These are phyloP conservation scores for Cryptosporidium felis DNA, from an alignment of 169 alveolate genomes.

Conservation along the genomic window DNA sequence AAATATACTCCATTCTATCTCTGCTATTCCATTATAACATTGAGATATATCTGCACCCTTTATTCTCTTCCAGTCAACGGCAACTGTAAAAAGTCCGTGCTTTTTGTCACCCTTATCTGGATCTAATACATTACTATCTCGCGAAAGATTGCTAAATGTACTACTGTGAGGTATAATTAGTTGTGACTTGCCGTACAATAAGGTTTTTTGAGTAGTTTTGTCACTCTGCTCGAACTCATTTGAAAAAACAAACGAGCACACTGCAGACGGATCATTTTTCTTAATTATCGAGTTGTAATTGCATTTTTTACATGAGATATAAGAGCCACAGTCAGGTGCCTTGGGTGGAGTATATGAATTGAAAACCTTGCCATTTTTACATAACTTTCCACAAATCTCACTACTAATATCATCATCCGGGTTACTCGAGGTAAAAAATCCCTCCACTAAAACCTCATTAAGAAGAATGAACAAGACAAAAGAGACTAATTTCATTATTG, in stretches of 20 bases:
- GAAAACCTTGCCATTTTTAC: slow-evolving; percentile 29
- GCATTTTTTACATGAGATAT: slow-evolving; percentile 43
- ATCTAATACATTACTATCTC: slow-evolving; percentile 9
- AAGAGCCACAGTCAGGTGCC: slow-evolving; percentile 60
- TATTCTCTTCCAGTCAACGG: slow-evolving; percentile 30
- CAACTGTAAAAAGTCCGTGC: slow-evolving; percentile 47
- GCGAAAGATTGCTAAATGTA: slow-evolving; percentile 17
- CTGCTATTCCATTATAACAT: slow-evolving; percentile 62
- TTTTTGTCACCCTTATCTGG: not conserved
- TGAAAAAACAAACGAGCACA: slow-evolving; percentile 32
- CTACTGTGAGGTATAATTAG: slow-evolving; percentile 38
- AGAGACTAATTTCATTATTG: not conserved
- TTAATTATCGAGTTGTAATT: not conserved
- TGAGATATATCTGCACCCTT: slow-evolving; percentile 52
- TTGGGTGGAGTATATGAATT: slow-evolving; percentile 27
- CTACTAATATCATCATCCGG: slow-evolving; percentile 9
- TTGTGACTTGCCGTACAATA: slow-evolving; percentile 57
- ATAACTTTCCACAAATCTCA: slow-evolving; percentile 9
- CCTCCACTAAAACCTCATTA: not conserved
- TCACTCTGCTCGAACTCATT: slow-evolving; percentile 1
- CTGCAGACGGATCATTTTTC: slow-evolving; percentile 42
- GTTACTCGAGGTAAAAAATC: not conserved
- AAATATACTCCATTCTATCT: slow-evolving; percentile 53
- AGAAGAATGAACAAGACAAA: not conserved
- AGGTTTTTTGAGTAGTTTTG: not conserved